Conservation (phyloP, 2,329 filamentous ascomycete species). For the Nothopassalora personata region DNA sequence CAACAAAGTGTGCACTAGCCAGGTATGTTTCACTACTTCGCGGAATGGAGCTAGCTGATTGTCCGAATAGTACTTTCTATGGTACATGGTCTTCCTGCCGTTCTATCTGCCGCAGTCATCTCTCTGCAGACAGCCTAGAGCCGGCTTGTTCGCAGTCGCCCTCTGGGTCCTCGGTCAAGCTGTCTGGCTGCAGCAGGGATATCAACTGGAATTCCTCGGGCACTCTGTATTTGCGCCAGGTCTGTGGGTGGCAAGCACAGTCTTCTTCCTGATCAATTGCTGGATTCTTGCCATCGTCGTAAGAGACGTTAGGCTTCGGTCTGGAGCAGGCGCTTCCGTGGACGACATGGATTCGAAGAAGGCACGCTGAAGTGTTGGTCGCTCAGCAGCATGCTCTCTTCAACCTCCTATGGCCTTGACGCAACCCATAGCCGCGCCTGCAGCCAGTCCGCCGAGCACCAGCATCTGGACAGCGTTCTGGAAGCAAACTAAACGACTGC, state of each 20-base stretch:
- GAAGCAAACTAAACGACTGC: slow-evolving; percentile 44
- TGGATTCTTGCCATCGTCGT: slow-evolving; percentile 83
- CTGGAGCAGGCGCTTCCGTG: neutral
- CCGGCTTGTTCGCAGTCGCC: slow-evolving; percentile 60
- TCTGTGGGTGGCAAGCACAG: slow-evolving; percentile 67
- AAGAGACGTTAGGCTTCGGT: slow-evolving; percentile 49
- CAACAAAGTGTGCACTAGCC: slow-evolving; percentile 98
- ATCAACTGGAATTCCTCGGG: slow-evolving; percentile 57
- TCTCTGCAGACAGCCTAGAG: slow-evolving; percentile 53
- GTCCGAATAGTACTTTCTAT: slow-evolving; percentile 76
- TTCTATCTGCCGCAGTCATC: slow-evolving; percentile 81
- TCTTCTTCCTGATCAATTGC: slow-evolving; percentile 79
- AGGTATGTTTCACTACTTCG: slow-evolving; percentile 53
- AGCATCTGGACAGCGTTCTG: slow-evolving; percentile 61
- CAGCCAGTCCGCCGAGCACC: slow-evolving; percentile 59
- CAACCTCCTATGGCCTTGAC: slow-evolving; percentile 50
- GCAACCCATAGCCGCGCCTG: slow-evolving; percentile 60
- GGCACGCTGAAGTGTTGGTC: slow-evolving; percentile 7
- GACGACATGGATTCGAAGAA: slow-evolving; percentile 5
- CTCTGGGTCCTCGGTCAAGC: slow-evolving; percentile 72
- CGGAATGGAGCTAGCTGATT: slow-evolving; percentile 5
- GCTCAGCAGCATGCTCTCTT: slow-evolving; percentile 1
- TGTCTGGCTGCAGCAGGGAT: slow-evolving; percentile 48
- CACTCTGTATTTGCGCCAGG: slow-evolving; percentile 78
- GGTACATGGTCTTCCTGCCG: slow-evolving; percentile 92